phyloP scores from a whole-genome alignment of 345 rosid genomes.

The Limnanthes douglasii region DNA sequence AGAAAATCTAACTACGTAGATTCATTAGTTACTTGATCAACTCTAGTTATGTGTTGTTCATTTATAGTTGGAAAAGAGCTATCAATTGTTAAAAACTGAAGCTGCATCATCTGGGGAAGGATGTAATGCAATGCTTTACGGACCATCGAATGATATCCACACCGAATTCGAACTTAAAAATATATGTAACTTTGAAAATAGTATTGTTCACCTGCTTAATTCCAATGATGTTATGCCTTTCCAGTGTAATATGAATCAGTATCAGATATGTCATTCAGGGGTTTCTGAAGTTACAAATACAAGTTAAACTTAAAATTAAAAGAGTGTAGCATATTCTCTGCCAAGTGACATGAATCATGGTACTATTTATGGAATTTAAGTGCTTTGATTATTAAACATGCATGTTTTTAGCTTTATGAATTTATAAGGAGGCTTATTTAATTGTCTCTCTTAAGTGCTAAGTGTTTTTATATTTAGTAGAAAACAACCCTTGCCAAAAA shows the following conservation, averaged over 20 bases:
- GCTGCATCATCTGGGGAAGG: conserved; percentile 19
- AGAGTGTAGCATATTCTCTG: conserved; percentile 13
- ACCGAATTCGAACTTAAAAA: conserved; percentile 26
- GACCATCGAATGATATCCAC: conserved; percentile 74
- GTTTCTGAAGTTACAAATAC: conserved; percentile 18
- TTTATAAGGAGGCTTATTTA: too few relatives aligned
- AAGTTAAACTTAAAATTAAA: conserved; percentile 16
- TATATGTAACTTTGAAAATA: conserved; percentile 31
- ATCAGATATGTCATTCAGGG: conserved; percentile 57
- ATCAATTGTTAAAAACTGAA: conserved; percentile 31
- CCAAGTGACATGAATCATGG: conserved; percentile 5
- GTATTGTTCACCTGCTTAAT: conserved; percentile 20
- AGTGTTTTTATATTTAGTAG: too few relatives aligned
- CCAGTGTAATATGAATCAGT: conserved; percentile 64
- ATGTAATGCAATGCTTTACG: conserved; percentile 15
- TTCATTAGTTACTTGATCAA: conserved; percentile 1
- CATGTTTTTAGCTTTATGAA: too few relatives aligned
- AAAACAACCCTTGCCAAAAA: too few relatives aligned
- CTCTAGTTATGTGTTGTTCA: conserved; percentile 2
- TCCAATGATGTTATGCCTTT: conserved; percentile 75
- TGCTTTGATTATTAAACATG: too few relatives aligned
- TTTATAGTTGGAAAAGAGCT: conserved; percentile 65
- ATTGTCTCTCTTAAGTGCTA: too few relatives aligned
- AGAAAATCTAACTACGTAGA: too few relatives aligned
- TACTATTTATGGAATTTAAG: conserved; percentile 13